Evolutionary conservation across 345 rosid genomes (phyloP).

Genomic region (Rubroshorea leprosula): DNA sequence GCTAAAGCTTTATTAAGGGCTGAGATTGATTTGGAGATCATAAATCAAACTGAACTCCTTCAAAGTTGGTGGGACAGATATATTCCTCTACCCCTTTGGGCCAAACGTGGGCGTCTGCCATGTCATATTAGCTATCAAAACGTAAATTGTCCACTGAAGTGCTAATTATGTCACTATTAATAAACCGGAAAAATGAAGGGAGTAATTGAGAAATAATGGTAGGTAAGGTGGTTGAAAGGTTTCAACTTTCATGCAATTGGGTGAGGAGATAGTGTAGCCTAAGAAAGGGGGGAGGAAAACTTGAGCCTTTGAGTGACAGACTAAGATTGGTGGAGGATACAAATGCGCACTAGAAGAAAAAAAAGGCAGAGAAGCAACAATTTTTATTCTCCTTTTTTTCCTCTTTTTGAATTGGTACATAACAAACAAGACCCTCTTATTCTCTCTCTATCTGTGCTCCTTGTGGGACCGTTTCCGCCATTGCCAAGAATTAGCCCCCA

Average conservation of each 20-base stretch:
- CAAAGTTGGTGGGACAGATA: too few species aligned
- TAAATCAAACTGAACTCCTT: too few species aligned
- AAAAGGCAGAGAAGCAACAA: slow-evolving; percentile 12
- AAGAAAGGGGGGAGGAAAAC: neutral
- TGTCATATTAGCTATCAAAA: too few species aligned
- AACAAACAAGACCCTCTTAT: neutral
- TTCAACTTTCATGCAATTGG: slow-evolving; percentile 1
- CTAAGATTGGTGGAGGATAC: slow-evolving; percentile 15
- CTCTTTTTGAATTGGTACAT: slow-evolving; percentile 3
- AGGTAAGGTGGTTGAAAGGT: slow-evolving; percentile 16
- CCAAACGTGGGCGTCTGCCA: too few species aligned
- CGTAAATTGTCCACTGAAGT: too few species aligned
- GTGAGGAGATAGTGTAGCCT: neutral
- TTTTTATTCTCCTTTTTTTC: too few species aligned
- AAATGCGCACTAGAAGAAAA: slow-evolving; percentile 34
- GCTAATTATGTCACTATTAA: too few species aligned
- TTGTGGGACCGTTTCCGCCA: slow-evolving; percentile 54
- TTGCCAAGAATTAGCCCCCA: slow-evolving; percentile 46
- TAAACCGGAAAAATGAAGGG: too few species aligned
- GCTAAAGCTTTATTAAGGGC: too few species aligned
- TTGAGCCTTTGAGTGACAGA: neutral
- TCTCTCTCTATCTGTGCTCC: too few species aligned
- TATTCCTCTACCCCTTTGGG: too few species aligned
- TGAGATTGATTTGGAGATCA: too few species aligned
- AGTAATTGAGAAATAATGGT: neutral